These are phyloP conservation scores for Chamaenerion angustifolium DNA, from an alignment of 345 rosid genomes.

Conservation along the genomic window DNA sequence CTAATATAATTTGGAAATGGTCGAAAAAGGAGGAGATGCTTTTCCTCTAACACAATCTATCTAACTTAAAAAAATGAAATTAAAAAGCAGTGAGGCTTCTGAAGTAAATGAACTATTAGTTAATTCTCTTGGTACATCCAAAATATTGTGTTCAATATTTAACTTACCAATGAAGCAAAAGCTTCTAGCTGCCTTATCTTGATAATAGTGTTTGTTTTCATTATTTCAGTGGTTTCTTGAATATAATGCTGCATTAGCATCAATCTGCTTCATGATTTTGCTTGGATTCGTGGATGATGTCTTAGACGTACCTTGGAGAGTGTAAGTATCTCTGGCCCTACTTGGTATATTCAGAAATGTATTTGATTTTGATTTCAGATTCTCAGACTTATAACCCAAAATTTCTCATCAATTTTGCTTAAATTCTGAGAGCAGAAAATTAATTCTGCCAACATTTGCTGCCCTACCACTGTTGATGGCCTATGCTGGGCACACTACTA, in stretches of 20 bases:
- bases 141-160: too few relatives aligned
- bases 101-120: too few relatives aligned
- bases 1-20: too few relatives aligned
- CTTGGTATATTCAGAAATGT: conserved; percentile 4
- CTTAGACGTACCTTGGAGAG: conserved; percentile 98
- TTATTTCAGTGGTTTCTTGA: conserved; percentile 90
- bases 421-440: conserved; percentile 50
- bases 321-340: conserved; percentile 41
- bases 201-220: conserved; percentile 1
- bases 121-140: too few relatives aligned
- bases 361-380: background rate
- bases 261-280: conserved; percentile 92
- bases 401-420: conserved; percentile 7
- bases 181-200: too few relatives aligned
- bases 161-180: too few relatives aligned
- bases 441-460: conserved; percentile 83
- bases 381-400: background rate
- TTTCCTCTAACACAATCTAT: too few relatives aligned
- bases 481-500: conserved; percentile 96
- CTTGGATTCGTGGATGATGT: conserved; percentile 96
- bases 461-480: conserved; percentile 96
- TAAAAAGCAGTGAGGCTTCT: too few relatives aligned
- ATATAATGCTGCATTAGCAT: conserved; percentile 91
- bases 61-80: too few relatives aligned
- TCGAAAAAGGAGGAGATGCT: too few relatives aligned